phyloP scores from a whole-genome alignment of 805 yeast genomes.

The Barnettozyma pratensis region DNA sequence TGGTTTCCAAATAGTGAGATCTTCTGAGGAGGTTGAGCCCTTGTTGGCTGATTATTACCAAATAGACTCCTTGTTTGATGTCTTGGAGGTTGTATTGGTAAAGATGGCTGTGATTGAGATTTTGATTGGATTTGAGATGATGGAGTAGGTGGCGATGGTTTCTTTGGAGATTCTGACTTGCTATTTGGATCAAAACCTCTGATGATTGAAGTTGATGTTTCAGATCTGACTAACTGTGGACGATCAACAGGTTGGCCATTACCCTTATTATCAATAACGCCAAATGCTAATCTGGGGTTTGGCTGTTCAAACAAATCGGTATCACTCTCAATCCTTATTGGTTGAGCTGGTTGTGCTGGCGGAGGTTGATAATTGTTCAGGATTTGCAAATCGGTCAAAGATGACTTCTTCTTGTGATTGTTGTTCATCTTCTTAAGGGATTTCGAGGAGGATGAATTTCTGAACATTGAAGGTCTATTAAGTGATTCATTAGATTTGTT shows the following conservation, averaged over 20 bases:
- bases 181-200: slow-evolving; percentile 25
- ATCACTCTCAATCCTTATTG: slow-evolving; percentile 13
- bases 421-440: slow-evolving; percentile 19
- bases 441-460: slow-evolving; percentile 24
- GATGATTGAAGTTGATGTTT: slow-evolving; percentile 25
- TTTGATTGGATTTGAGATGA: neutral
- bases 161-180: neutral
- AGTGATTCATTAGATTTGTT: slow-evolving; percentile 12
- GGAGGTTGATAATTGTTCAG: neutral
- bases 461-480: slow-evolving; percentile 16
- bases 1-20: slow-evolving; percentile 4
- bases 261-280: slow-evolving; percentile 12
- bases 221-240: slow-evolving; percentile 19
- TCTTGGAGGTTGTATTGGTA: neutral
- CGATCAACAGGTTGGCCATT: neutral
- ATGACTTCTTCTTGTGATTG: slow-evolving; percentile 9
- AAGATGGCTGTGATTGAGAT: slow-evolving; percentile 4
- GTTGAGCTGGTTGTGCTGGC: neutral
- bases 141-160: neutral
- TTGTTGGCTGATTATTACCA: neutral
- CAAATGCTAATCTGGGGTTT: slow-evolving; percentile 26
- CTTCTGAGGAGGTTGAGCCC: neutral
- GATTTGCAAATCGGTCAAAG: slow-evolving; percentile 13
- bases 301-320: slow-evolving; percentile 26
- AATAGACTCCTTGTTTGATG: slow-evolving; percentile 4